Base-by-base conservation (phyloP, 2,329 filamentous ascomycete species). In the Zasmidium citrigriseum region DNA sequence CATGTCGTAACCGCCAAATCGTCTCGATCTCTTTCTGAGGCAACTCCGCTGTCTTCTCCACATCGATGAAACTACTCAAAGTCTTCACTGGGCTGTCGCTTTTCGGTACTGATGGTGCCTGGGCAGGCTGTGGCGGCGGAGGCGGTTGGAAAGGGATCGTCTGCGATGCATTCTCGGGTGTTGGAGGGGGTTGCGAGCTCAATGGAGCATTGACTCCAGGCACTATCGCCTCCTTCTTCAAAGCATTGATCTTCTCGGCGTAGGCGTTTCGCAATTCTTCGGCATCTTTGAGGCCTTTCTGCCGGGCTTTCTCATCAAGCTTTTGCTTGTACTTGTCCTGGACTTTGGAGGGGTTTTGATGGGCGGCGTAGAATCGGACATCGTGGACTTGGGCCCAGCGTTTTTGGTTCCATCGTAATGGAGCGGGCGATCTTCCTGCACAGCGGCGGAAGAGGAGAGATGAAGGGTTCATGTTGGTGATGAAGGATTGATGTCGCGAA, bases 301-400 rank as follows among this genome's bases (percentile, higher is more conserved):
- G 78, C 72, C 86, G 86, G 11, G 91, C 93, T 77, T 96, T 97
- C 64, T 83, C 79, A 65, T 89, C 84, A 62, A 99, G 87, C 79
- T 96, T 96, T 57, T 88, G 84, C 67, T 85, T 86, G 80, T 99
- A 99, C 76, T 90, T 96, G 64, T 96, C 91, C 64, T 90, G 73
- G 41, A 97, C 80, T 41, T 62, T 64, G 67, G 83, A 57, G 24
- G 87, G 82, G 57, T 85, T 80, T 58, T 85, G 85, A 61, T 92
- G 90, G 16, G 91, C 95, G 61, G 89, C 89, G 47, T 96, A 84
- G 80, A 93, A 96, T 64, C 93, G 91, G 49, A 96, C 87, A 75
- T 97, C 91, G 75, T 96, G 91, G 25, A 97, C 92, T 69, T 91
- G 91, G 1, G 93, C 93, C 89, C 91, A 96, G 73, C 93, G 86